Evolutionary conservation across 352 stramenopile genomes (phyloP).

Genomic region (Aphanomyces stellatus): DNA sequence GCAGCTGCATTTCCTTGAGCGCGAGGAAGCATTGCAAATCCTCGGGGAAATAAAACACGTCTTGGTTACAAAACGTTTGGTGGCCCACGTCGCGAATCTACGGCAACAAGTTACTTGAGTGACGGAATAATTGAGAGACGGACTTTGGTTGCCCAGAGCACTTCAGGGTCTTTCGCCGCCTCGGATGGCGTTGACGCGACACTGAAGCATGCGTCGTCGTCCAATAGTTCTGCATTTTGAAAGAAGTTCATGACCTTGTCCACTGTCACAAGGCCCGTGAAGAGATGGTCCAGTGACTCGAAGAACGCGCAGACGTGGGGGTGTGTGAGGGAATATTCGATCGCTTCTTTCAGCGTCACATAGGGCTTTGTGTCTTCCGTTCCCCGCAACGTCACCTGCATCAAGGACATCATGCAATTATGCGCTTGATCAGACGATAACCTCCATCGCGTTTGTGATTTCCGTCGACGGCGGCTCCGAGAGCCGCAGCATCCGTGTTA

Average conservation of each 20-base stretch:
- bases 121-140: too few species aligned
- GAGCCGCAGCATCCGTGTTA: not conserved
- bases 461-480: slow-evolving; percentile 9
- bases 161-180: not conserved
- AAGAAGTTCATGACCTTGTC: not conserved
- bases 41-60: not conserved
- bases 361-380: slow-evolving; percentile 2
- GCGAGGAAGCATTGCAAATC: slow-evolving; percentile 5
- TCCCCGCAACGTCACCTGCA: not conserved
- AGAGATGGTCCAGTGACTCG: not conserved
- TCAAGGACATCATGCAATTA: not conserved
- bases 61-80: not conserved
- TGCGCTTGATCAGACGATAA: not conserved
- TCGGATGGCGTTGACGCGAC: not conserved
- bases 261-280: not conserved
- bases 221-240: not conserved
- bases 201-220: not conserved
- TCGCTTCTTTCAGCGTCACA: slow-evolving; percentile 16
- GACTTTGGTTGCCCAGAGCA: slow-evolving; percentile 7
- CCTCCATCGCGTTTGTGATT: slow-evolving; percentile 3
- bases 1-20: slow-evolving; percentile 5
- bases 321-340: slow-evolving; percentile 4
- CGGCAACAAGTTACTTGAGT: too few species aligned
- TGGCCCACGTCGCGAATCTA: slow-evolving; percentile 2
- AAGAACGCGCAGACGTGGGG: not conserved